phyloP scores from a whole-genome alignment of 1,139 yeast species.

The Hansenula lynferdii region DNA sequence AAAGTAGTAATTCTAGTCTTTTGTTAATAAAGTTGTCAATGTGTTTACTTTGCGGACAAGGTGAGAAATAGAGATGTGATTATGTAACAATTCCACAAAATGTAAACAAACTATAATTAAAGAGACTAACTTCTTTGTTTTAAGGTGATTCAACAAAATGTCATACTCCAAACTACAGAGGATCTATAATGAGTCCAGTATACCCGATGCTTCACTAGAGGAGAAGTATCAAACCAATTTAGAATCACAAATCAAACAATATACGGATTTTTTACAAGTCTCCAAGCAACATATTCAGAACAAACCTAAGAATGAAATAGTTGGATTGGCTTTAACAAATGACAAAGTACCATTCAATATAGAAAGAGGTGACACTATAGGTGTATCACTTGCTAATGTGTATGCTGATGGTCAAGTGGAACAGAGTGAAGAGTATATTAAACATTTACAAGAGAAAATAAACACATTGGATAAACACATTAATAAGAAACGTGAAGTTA shows the following conservation, averaged over 20 bases:
- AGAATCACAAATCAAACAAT: constrained; percentile 5
- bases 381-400: constrained; percentile 14
- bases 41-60: neutral
- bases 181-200: neutral
- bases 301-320: constrained; percentile 2
- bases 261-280: constrained; percentile 6
- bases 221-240: constrained; percentile 9
- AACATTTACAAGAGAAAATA: neutral
- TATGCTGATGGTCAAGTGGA: constrained; percentile 12
- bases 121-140: neutral
- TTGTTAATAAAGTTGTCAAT: neutral
- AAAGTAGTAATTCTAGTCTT: neutral
- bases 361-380: constrained; percentile 22
- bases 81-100: neutral
- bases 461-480: constrained; percentile 1
- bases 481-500: neutral
- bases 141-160: neutral
- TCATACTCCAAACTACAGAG: neutral
- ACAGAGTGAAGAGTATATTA: constrained; percentile 6
- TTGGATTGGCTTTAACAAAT: constrained; percentile 8
- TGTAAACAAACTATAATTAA: neutral
- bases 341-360: constrained; percentile 15
- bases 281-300: constrained; percentile 3
- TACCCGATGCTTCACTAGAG: neutral
- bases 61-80: neutral